Percentiles rank a stretch among this genome's conserved stretches.
Conservation (phyloP, 2,329 filamentous ascomycete genomes). For the Aspergillus vadensis region DNA sequence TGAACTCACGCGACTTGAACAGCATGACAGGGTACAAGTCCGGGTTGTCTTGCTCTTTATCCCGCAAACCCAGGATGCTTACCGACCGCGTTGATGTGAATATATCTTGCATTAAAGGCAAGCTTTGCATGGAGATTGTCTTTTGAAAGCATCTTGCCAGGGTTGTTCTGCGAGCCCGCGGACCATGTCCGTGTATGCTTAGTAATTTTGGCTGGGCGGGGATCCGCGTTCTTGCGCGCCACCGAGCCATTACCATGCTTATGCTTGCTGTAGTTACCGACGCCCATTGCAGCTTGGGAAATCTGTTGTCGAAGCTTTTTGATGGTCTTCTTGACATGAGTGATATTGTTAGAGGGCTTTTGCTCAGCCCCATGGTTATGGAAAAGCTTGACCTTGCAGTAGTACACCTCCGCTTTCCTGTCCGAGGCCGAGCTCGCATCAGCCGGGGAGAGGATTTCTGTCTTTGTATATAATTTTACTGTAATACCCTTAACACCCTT, state of each 20-base stretch:
- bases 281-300: constrained; percentile 52
- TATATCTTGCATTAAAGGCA: constrained; percentile 48
- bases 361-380: no score
- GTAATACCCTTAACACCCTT: no score
- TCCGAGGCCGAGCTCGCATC: no score
- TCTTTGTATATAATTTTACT: no score
- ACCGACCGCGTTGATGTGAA: constrained; percentile 48
- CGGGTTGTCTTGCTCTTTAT: constrained; percentile 49
- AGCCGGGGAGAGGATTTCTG: no score
- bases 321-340: constrained; percentile 93
- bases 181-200: constrained; percentile 97
- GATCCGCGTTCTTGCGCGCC: constrained; percentile 49
- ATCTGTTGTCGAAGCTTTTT: constrained; percentile 80
- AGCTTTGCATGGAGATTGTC: constrained; percentile 50
- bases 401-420: no score
- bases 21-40: constrained; percentile 47
- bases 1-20: constrained; percentile 32
- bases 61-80: constrained; percentile 46
- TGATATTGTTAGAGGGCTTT: no score
- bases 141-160: constrained; percentile 44
- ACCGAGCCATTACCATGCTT: constrained; percentile 60
- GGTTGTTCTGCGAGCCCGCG: constrained; percentile 68
- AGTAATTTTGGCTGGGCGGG: constrained; percentile 73
- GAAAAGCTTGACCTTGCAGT: no score
- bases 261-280: constrained; percentile 62